Percentiles rank a stretch among this genome's conserved stretches.
Evolutionary conservation across 805 yeast genomes (phyloP).

Genomic region (Komagataella ulmi): DNA sequence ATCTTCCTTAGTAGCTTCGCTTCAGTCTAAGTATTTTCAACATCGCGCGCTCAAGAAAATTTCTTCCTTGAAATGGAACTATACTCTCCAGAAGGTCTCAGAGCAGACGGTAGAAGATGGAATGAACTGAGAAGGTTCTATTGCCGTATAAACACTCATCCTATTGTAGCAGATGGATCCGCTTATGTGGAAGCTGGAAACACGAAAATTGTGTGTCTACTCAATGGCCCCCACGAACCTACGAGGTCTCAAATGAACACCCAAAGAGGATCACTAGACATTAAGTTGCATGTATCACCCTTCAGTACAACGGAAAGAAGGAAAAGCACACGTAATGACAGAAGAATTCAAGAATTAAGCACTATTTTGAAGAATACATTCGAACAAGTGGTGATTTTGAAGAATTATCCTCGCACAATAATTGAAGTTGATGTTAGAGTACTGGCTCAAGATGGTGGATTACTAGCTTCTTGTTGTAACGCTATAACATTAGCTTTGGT

Average conservation of each 20-base stretch:
- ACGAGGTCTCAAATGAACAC: conserved; percentile 35
- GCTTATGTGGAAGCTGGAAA: conserved; percentile 88
- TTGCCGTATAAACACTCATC: conserved; percentile 79
- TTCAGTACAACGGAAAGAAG: conserved; percentile 70
- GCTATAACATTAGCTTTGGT: conserved; percentile 81
- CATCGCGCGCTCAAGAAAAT: neutral
- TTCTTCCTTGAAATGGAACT: conserved; percentile 39
- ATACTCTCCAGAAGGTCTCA: conserved; percentile 89
- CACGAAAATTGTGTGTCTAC: conserved; percentile 73
- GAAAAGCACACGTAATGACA: conserved; percentile 55
- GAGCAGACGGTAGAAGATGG: conserved; percentile 92
- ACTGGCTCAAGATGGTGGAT: conserved; percentile 82
- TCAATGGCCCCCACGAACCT: conserved; percentile 88
- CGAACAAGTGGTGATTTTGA: conserved; percentile 58
- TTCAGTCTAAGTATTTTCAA: neutral
- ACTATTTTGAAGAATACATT: conserved; percentile 59
- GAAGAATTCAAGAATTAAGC: conserved; percentile 53
- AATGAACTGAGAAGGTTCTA: conserved; percentile 78
- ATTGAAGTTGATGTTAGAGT: conserved; percentile 70
- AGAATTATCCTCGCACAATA: conserved; percentile 71
- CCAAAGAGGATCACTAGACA: conserved; percentile 46
- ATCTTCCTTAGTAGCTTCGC: too few species aligned
- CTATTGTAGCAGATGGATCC: conserved; percentile 82
- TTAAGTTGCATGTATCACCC: conserved; percentile 62
- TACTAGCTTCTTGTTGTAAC: conserved; percentile 67